Evolutionary conservation across 257 asterid genomes (phyloP), one percentile per base, ranked within the genome.

Genomic region (Gentiana macrophylla): DNA sequence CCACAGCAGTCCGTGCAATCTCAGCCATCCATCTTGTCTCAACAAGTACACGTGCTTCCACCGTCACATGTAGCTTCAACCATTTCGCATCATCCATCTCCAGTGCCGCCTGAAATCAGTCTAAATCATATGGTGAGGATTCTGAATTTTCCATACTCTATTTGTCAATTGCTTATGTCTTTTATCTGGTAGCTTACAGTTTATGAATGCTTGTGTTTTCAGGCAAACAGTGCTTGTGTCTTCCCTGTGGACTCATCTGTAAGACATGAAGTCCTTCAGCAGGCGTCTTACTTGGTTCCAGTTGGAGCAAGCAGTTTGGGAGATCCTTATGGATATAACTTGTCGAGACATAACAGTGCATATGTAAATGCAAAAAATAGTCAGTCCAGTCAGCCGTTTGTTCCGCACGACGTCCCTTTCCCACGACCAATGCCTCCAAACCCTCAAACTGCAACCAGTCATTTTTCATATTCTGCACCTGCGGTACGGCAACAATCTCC

Each of bases 361-460:
- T 77, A 77, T 58, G 47, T 71, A 62, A 78, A 70, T 55, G 68
- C 79, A 50, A 80, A 74, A 70, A 63, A 73, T 62, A 63, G 78
- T 12, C 94, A 82, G 64, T 81, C 79, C 62, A 73, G 64, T 62
- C 84, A 77, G 53, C 84, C 65, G 12, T 73, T 77, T 66, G 75
- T 70, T 64, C 78, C 80, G 63, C 77, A 79, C 52, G 71, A 64
- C 67, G 69, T 71, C 36, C 73, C 84, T 58, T 86, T 77, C 71
- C 52, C 79, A 44, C 95, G 87, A 67, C 88, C 93, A 61, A 59
- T 79, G 69, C 94, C 70, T 72, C 86, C 81, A 53, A 85, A 80
- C 65, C 77, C 24, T 58, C 80, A 75, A 68, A 65, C 45, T 33
- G 51, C 72, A 64, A 63, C 86, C 32, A 67, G 59, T 64, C 75